Conservation (phyloP, 2,329 filamentous ascomycete species). For the Colletotrichum tamarilloi region DNA sequence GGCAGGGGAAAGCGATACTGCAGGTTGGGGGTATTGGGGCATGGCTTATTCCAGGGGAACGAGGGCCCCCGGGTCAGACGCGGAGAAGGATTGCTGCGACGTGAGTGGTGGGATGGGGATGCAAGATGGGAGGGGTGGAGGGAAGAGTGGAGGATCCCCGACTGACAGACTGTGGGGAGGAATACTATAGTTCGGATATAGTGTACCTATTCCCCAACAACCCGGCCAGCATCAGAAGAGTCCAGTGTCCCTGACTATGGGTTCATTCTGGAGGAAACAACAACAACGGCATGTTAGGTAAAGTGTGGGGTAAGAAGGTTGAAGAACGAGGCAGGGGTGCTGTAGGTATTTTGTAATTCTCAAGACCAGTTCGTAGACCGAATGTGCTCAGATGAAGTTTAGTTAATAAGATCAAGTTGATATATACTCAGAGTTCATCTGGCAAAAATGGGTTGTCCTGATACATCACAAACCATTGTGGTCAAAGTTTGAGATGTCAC, state of each 20-base stretch:
- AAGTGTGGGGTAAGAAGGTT: slow-evolving; percentile 29
- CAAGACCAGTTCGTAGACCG: not conserved
- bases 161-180: slow-evolving; percentile 24
- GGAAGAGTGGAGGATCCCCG: not conserved
- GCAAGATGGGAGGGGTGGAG: not conserved
- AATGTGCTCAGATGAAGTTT: too few relatives aligned
- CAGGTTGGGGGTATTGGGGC: not conserved
- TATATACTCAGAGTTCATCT: not conserved
- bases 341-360: not conserved
- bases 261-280: not conserved
- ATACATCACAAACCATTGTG: not conserved
- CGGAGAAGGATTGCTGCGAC: slow-evolving; percentile 29
- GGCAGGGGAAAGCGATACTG: not conserved
- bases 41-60: not conserved
- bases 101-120: slow-evolving; percentile 25
- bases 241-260: slow-evolving; percentile 16
- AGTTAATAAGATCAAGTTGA: not conserved
- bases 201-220: not conserved
- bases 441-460: not conserved
- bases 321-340: slow-evolving; percentile 4
- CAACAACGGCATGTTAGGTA: not conserved
- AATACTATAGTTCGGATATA: too few relatives aligned
- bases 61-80: not conserved
- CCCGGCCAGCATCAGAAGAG: not conserved
- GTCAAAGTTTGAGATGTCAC: not conserved